Evolutionary conservation across 106 monocot species (phyloP), one percentile per base, ranked within the genome.

Genomic region (Apostasia ramifera): DNA sequence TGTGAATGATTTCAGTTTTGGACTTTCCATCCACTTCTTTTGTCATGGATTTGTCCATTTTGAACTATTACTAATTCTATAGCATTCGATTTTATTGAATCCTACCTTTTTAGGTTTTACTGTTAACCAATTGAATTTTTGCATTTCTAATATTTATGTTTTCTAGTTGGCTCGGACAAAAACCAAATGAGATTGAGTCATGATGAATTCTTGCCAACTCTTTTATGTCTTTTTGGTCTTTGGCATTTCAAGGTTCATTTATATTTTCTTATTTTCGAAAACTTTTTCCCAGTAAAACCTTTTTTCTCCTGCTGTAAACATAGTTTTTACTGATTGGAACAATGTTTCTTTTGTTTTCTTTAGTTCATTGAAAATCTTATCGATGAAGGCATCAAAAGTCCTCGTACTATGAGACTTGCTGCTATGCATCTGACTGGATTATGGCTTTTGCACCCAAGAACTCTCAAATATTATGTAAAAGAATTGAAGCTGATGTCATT

Each of bases 391-490:
- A 66, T 71, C 13, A 95, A 81, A 88, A 95, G 94, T 63, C 94
- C 94, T 43, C 91, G 94, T 1, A 95, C 88, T 47, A 91, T 95
- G 70, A 82, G 94, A 15, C 81, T 95, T 73, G 83, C 91, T 44
- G 94, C 94, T 69, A 85, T 91, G 59, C 94, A 95, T 60, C 74
- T 95, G 47, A 84, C 88, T 37, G 95, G 95, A 46, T 74, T 91
- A 60, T 95, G 95, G 95, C 70, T 86, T 26, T 72, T 73, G 51
- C 78, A 86, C 62, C 95, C 95, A 8, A 72, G 60, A 74, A 88
- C 81, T 40, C 46, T 88, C 57, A 88, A 86, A 64, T 95, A 86
- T 76, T 95, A 95, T 62, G 78, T 91, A 14, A 71, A 91, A 52
- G 95, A 95, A 63, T 80, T 95, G 70, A 91, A 81, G 63, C 74